phyloP scores from a whole-genome alignment of 1,284 basidiomycete species.

The Leucoagaricus sp. region DNA sequence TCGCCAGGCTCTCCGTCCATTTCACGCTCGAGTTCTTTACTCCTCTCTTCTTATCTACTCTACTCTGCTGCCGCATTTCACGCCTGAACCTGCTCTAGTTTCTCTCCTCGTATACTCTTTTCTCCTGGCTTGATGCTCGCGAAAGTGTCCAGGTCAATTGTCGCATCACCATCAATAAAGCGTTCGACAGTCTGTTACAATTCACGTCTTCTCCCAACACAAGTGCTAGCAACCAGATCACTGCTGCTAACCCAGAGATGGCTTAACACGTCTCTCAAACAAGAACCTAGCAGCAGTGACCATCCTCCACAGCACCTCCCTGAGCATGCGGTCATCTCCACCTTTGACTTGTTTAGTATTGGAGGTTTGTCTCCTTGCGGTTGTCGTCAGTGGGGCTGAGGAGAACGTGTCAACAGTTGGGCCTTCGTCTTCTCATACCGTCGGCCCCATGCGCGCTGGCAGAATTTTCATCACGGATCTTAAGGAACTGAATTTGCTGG shows the following conservation, averaged over 20 bases:
- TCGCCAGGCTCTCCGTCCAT: not conserved
- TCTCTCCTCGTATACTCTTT: not conserved
- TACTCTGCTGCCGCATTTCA: not conserved
- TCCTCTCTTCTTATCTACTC: not conserved
- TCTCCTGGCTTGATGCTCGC: conserved; percentile 3
- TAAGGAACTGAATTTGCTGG: conserved; percentile 66
- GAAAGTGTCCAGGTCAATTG: not conserved
- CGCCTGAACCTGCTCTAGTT: not conserved
- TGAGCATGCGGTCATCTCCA: conserved; percentile 93
- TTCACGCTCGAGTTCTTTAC: conserved; percentile 1
- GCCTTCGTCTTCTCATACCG: conserved; percentile 53
- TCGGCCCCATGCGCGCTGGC: conserved; percentile 92
- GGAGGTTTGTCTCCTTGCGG: conserved; percentile 59
- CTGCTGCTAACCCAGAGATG: not conserved
- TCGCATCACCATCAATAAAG: not conserved
- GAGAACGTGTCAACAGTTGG: conserved; percentile 35
- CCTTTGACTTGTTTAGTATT: conserved; percentile 93
- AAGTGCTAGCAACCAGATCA: too few relatives aligned
- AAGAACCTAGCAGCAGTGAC: conserved; percentile 4
- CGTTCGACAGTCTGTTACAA: not conserved
- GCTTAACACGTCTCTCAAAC: conserved; percentile 15
- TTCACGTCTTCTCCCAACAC: too few relatives aligned
- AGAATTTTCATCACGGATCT: conserved; percentile 87
- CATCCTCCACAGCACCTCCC: conserved; percentile 31
- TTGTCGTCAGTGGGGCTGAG: conserved; percentile 20